Conservation (phyloP, 2,329 filamentous ascomycete species). For the Xylaria sp. region DNA sequence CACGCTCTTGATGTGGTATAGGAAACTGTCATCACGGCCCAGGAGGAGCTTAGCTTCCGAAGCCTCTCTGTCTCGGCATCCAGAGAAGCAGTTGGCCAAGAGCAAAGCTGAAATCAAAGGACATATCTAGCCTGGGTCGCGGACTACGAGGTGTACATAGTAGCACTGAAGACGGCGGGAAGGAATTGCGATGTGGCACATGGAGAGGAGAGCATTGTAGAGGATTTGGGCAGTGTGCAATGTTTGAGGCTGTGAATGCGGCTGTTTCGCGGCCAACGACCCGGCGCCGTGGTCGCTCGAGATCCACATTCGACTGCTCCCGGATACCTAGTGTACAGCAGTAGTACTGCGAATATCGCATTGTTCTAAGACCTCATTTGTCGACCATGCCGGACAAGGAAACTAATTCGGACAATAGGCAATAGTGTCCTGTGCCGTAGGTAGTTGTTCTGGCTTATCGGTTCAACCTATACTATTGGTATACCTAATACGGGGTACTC, state of each 20-base stretch:
- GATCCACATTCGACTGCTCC: constrained; percentile 18
- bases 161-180: background rate
- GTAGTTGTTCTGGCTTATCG: background rate
- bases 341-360: background rate
- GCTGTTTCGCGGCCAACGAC: constrained; percentile 18
- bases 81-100: background rate
- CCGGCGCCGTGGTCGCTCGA: background rate
- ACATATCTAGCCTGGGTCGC: background rate
- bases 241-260: constrained; percentile 29
- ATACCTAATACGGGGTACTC: background rate
- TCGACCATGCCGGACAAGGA: constrained; percentile 13
- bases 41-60: background rate
- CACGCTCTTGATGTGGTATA: constrained; percentile 1
- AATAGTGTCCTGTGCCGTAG: background rate
- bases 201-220: background rate
- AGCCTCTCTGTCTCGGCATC: background rate
- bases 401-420: background rate
- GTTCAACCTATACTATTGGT: background rate
- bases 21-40: background rate
- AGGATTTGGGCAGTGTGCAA: constrained; percentile 16
- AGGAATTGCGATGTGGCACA: background rate
- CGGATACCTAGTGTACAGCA: background rate
- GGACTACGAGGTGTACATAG: background rate
- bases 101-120: background rate
- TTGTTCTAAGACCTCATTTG: background rate